Evolutionary conservation across 345 rosid genomes (phyloP).

Genomic region (Abelmoschus esculentus): DNA sequence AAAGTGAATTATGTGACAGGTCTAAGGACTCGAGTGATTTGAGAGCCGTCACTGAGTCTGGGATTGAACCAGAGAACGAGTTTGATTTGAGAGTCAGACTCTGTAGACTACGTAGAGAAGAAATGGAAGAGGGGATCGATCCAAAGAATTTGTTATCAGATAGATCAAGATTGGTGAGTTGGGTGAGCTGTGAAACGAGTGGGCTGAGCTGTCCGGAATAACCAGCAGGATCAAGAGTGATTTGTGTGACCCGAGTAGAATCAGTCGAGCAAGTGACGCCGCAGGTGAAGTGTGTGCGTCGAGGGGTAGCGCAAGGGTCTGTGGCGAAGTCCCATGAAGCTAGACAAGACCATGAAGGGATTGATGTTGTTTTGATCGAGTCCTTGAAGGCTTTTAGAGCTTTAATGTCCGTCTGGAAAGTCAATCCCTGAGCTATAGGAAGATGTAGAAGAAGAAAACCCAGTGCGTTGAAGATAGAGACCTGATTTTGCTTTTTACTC

Average conservation of each 20-base stretch:
- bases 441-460: neutral
- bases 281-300: conserved; percentile 56
- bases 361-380: conserved; percentile 43
- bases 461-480: neutral
- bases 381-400: conserved; percentile 58
- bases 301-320: conserved; percentile 66
- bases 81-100: conserved; percentile 56
- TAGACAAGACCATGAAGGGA: conserved; percentile 52
- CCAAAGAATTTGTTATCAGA: conserved; percentile 65
- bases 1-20: conserved; percentile 54
- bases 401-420: conserved; percentile 41
- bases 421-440: conserved; percentile 20
- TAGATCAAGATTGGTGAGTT: conserved; percentile 54
- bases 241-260: conserved; percentile 46
- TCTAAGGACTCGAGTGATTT: conserved; percentile 46
- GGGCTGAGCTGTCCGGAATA: conserved; percentile 78
- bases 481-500: neutral
- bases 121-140: conserved; percentile 48
- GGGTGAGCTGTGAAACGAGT: conserved; percentile 46
- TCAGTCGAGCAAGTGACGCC: conserved; percentile 53
- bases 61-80: conserved; percentile 57
- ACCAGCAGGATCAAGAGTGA: conserved; percentile 75
- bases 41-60: conserved; percentile 37
- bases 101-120: conserved; percentile 47
- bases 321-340: conserved; percentile 60